phyloP scores from a whole-genome alignment of 148 eudicot species.

The Heliosperma pusillum region DNA sequence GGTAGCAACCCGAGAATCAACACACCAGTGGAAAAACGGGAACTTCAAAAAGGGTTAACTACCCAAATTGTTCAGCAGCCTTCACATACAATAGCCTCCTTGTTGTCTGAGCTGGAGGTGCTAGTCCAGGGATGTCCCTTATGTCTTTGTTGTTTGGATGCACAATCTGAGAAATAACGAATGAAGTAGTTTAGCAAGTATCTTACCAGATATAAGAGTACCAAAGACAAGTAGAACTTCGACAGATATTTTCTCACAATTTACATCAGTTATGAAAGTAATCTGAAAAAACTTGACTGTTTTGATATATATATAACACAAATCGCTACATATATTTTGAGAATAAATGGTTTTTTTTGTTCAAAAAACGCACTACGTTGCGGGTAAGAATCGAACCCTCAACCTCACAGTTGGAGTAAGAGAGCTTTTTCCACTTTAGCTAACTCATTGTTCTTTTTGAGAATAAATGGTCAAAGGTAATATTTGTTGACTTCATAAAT shows the following conservation, averaged over 20 bases:
- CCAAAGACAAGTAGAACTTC: not conserved
- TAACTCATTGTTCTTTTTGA: no score
- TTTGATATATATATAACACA: not conserved
- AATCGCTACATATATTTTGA: not conserved
- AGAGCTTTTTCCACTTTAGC: no score
- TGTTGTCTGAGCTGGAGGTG: slow-evolving; percentile 83
- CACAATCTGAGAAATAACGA: slow-evolving; percentile 47
- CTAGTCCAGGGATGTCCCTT: slow-evolving; percentile 89
- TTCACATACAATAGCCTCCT: slow-evolving; percentile 63
- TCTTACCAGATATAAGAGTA: not conserved
- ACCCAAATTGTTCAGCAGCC: slow-evolving; percentile 29
- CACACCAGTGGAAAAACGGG: slow-evolving; percentile 6
- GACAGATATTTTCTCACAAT: not conserved
- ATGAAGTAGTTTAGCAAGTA: not conserved
- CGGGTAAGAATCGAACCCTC: no score
- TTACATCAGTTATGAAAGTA: not conserved
- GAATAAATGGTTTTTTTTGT: not conserved
- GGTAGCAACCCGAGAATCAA: slow-evolving; percentile 16
- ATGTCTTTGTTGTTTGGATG: slow-evolving; percentile 82
- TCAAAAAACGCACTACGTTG: no score
- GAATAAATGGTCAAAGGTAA: not conserved
- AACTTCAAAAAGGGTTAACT: slow-evolving; percentile 2
- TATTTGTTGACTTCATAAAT: not conserved
- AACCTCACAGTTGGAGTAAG: no score
- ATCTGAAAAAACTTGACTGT: not conserved